Base-by-base conservation (phyloP, 139 green algal genomes). In the Edaphochlamys debaryana region DNA sequence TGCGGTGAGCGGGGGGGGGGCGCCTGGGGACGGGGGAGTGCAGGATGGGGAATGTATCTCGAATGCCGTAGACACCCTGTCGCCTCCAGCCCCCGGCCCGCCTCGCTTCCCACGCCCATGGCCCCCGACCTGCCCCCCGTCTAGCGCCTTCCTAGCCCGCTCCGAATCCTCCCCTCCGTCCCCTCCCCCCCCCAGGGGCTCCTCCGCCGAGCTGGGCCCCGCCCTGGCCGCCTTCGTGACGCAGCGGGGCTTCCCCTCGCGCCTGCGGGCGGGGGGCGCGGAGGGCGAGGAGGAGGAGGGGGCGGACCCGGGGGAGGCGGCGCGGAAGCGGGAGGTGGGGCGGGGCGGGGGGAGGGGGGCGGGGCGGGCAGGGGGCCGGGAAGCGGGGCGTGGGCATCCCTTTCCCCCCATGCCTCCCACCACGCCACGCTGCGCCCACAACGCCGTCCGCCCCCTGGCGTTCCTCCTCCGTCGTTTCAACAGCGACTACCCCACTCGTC, bases 231-330 rank as follows among this genome's bases (percentile, higher is more conserved):
- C 62, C n/a, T 82, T 82, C 42, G 45, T 82, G 32, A 82, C 62
- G 3, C 6, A 42, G 3, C 76, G 76, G 32, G 76, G 76, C 76
- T 82, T 82, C 63, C 63, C 76, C 23, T 66, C 63, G n/a, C 41
- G 63, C 22, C 27, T 82, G 32, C 62, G 52, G 52, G 27, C 15
- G 38, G 69, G 17, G 50, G 42, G 67, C 15, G 72, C 20, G 25
- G 66, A n/a, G 11, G 79, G 63, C 27, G 64, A 76, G 20, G 74
- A 50, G 22, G 41, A 50, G 19, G 66, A 36, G 2, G 79, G 41
- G 5, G 54, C 45, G 15, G 80, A 78, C 27, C 83, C 84, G 27
- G 93, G 89, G 9, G 82, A 87, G 30, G 77, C 87, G 3, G 67
- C 91, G 9, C 45, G 73, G 22, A 81, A 70, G 67, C 79, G 82